phyloP scores from a whole-genome alignment of 495 filamentous ascomycete species.

The Schizothecium vesticola region DNA sequence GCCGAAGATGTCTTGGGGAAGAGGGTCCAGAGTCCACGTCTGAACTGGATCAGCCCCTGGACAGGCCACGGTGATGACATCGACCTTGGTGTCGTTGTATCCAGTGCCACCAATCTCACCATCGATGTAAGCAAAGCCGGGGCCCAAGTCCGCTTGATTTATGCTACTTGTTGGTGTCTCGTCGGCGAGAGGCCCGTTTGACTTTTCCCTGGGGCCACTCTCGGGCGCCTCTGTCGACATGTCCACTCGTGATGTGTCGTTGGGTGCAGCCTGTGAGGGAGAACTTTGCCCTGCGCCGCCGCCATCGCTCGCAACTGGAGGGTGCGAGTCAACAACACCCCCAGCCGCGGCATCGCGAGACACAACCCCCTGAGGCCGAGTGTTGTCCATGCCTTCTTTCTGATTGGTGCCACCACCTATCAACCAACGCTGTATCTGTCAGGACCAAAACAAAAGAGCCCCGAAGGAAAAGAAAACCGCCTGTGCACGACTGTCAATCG shows the following conservation, averaged over 20 bases:
- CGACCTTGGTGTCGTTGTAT: conserved; percentile 43
- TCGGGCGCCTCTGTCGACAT: background rate
- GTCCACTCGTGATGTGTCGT: background rate
- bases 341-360: background rate
- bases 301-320: background rate
- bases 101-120: conserved; percentile 38
- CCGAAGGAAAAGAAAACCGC: background rate
- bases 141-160: conserved; percentile 6
- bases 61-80: conserved; percentile 44
- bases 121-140: conserved; percentile 38
- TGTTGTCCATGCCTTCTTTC: background rate
- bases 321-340: background rate
- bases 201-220: background rate
- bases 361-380: background rate
- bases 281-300: background rate
- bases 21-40: conserved; percentile 38
- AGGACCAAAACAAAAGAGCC: background rate
- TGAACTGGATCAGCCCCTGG: conserved; percentile 40
- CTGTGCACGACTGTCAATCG: background rate
- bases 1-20: conserved; percentile 32
- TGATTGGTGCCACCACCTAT: background rate
- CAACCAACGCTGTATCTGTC: background rate
- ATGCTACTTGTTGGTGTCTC: background rate
- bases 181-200: background rate
- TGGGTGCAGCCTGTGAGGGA: background rate